Evolutionary conservation across 371 early-diverging fungal genomes (phyloP).

Genomic region (Coemansia sp.): DNA sequence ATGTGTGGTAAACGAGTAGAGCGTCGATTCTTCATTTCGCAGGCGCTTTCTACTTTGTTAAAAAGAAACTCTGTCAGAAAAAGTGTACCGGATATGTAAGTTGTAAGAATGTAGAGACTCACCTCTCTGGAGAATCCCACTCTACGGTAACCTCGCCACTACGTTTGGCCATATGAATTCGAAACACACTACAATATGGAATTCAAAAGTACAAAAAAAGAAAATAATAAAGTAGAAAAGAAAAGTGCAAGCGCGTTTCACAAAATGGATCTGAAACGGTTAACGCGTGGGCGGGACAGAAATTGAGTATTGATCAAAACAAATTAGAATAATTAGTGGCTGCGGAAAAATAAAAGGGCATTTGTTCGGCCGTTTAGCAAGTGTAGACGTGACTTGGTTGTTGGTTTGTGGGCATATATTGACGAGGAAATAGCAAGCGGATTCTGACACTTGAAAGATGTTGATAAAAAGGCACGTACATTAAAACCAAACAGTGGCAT

Average conservation of each 20-base stretch:
- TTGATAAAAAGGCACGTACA: no score
- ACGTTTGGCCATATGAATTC: constrained; percentile 37
- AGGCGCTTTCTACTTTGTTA: constrained; percentile 31
- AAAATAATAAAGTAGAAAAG: not conserved
- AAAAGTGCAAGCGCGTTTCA: not conserved
- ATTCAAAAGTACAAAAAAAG: not conserved
- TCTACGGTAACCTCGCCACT: constrained; percentile 28
- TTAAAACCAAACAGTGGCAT: no score
- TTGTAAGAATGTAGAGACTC: not conserved
- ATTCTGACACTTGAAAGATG: no score
- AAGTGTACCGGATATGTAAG: not conserved
- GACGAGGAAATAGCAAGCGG: no score
- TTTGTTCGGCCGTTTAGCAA: no score
- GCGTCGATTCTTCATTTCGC: constrained; percentile 14
- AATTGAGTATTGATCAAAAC: no score
- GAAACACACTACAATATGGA: not conserved
- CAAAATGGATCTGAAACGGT: not conserved
- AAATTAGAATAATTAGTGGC: no score
- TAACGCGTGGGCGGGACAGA: no score
- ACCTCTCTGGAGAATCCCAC: constrained; percentile 45
- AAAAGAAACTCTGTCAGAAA: not conserved
- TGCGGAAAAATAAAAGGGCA: no score
- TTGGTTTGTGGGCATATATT: no score
- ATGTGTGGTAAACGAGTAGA: constrained; percentile 9
- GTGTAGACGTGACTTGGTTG: no score